Evolutionary conservation across 2,329 filamentous ascomycete genomes (phyloP), one percentile per base, ranked within the genome.

Genomic region (Penicillium aurantiogriseum): DNA sequence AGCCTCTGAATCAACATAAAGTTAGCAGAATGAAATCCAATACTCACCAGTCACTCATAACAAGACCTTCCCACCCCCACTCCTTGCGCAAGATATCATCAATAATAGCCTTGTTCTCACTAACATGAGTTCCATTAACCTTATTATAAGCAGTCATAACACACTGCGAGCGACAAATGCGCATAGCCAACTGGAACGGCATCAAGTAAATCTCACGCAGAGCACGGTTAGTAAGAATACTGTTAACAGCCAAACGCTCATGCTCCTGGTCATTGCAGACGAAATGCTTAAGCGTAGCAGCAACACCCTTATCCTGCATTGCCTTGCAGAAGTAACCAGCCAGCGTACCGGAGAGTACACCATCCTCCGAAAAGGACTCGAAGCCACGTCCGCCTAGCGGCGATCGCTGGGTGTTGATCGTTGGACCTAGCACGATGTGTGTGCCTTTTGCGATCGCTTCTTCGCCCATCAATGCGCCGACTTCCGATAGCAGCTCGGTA

Each of bases 331-430:
- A 90, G 58, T 88, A 83, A 0, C 88, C 84, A 13, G 88, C 88
- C 59, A 92, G 77, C 61, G 87, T 88, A 33, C 89, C 89, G 0
- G 89, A 90, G 5, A 95, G 80, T 10, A 88, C 82, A 0, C 90
- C 90, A 64, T 94, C 91, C 72, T 94, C 91, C 0, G 89, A 91
- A 71, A 92, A 94, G 0, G 90, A 92, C 74, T 95, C 91, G 64
- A 94, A 95, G 62, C 92, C 92, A 58, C 91, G 83, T 19, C 91
- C 91, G n/a, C 90, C 90, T 0, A 94, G 80, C 0, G 91, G 91
- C 49, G 89, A 89, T 17, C 91, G 84, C 67, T 94, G 90, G 80
- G 91, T 88, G 76, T 90, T 92, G 35, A 92, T 86, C 0, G 90
- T 92, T 2, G 89, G 90, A 0, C 87, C 90, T 9, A 93, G 81